Percentiles rank a stretch among this genome's conserved stretches.
Evolutionary conservation across 164 flowering plant species (phyloP).

Genomic region (Magnolia officinalis): DNA sequence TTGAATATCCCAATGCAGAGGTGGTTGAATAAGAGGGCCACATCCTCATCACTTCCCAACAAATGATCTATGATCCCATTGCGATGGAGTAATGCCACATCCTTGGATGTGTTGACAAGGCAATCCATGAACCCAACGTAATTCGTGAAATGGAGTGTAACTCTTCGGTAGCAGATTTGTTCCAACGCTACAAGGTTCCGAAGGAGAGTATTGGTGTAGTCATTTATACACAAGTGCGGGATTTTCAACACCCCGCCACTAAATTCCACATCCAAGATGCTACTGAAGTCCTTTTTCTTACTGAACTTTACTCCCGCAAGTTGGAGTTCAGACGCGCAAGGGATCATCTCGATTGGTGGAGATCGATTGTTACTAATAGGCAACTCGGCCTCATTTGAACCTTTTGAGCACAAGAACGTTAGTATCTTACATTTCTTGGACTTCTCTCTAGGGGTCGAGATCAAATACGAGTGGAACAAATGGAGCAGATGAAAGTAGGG

Average conservation of each 20-base stretch:
- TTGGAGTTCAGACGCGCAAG: not conserved
- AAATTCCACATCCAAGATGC: not conserved
- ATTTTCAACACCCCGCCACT: conserved; percentile 1
- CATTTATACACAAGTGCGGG: not conserved
- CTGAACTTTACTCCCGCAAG: conserved; percentile 1
- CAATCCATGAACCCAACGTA: conserved; percentile 8
- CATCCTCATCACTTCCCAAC: not conserved
- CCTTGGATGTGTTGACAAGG: not conserved
- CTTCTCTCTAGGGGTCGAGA: not conserved
- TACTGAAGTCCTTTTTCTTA: not conserved
- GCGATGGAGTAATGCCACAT: not conserved
- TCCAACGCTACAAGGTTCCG: conserved; percentile 2
- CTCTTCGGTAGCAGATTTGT: not conserved
- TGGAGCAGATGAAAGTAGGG: not conserved
- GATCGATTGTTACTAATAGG: not conserved
- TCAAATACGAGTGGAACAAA: not conserved
- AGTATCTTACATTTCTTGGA: not conserved
- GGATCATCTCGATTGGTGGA: not conserved
- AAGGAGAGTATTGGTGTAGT: not conserved
- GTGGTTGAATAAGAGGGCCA: not conserved
- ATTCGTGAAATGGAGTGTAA: not conserved
- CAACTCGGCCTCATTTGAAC: not conserved
- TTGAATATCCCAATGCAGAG: not conserved
- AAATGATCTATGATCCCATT: conserved; percentile 1
- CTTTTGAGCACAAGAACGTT: not conserved